A percentile compares a stretch with the other conserved stretches of the same genome.
Conservation (phyloP, 192 early-diverging fungal species). For the Chytriomyces confervae region DNA sequence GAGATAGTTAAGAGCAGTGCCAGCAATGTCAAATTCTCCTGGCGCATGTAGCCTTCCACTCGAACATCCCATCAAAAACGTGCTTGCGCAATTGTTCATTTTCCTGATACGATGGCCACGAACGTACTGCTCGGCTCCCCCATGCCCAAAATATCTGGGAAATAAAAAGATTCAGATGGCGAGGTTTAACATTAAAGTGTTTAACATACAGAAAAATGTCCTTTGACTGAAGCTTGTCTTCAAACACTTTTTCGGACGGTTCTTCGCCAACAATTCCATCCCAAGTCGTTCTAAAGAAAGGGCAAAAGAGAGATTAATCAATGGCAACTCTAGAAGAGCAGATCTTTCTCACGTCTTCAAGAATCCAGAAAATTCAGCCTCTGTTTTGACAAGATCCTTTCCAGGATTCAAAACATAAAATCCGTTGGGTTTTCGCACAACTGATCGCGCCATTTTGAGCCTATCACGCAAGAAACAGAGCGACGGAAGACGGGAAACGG, state of each 20-base stretch:
- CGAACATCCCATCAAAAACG: conserved; percentile 93
- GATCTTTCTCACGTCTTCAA: conserved; percentile 45
- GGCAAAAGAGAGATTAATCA: background rate
- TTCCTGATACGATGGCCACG: conserved; percentile 67
- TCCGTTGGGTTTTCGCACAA: conserved; percentile 40
- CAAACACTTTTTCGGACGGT: conserved; percentile 72
- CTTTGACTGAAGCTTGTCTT: conserved; percentile 58
- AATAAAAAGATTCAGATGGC: background rate
- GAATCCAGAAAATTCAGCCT: conserved; percentile 71
- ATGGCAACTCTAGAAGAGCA: background rate
- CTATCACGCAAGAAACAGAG: conserved; percentile 74
- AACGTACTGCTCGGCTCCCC: conserved; percentile 86
- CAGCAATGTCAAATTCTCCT: conserved; percentile 91
- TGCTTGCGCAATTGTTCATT: conserved; percentile 73
- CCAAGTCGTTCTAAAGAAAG: conserved; percentile 58
- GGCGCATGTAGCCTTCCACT: conserved; percentile 75
- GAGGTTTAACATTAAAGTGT: background rate
- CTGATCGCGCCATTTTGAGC: conserved; percentile 1
- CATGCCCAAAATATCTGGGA: conserved; percentile 91
- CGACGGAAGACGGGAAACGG: conserved; percentile 84
- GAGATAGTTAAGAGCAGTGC: conserved; percentile 84
- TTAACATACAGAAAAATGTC: conserved; percentile 69
- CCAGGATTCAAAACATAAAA: conserved; percentile 94
- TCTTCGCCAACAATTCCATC: conserved; percentile 69
- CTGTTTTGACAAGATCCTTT: conserved; percentile 82